Evolutionary conservation across 1,139 yeast species (phyloP).

Genomic region (Sporopachydermia cereana): DNA sequence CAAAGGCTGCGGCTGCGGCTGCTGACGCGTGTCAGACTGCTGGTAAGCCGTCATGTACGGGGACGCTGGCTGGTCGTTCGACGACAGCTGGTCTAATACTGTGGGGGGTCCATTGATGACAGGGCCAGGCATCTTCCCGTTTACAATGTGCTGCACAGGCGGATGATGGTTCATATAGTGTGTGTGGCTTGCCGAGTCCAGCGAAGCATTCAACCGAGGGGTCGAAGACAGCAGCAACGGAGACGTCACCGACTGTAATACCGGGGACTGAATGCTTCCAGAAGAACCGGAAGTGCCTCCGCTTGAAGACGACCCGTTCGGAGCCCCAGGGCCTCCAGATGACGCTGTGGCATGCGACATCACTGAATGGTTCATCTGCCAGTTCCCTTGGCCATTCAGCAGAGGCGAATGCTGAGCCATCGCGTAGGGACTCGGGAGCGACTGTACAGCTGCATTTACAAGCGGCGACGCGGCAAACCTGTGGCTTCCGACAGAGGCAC

Average conservation of each 20-base stretch:
- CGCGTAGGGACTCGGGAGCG: conserved; percentile 1
- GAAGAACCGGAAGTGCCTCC: neutral
- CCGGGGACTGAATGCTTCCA: conserved; percentile 11
- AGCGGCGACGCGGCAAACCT: neutral
- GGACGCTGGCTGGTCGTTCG: conserved; percentile 16
- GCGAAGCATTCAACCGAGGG: conserved; percentile 8
- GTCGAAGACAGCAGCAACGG: conserved; percentile 9
- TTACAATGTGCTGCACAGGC: neutral
- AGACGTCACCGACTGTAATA: conserved; percentile 15
- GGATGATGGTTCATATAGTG: conserved; percentile 6
- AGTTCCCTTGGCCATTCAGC: neutral
- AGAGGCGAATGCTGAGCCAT: neutral
- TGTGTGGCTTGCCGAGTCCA: conserved; percentile 1
- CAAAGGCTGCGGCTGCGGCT: conserved; percentile 8
- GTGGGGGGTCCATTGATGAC: conserved; percentile 8
- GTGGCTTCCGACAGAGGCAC: neutral
- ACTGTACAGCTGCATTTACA: neutral
- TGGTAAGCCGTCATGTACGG: conserved; percentile 18
- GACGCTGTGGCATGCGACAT: too few relatives aligned
- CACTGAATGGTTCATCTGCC: neutral
- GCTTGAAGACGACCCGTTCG: neutral
- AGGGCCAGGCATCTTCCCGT: conserved; percentile 6
- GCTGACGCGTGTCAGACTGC: conserved; percentile 13
- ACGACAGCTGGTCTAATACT: conserved; percentile 16
- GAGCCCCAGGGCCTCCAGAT: neutral